phyloP scores from a whole-genome alignment of 148 eudicot genomes.

The Camellia japonica region DNA sequence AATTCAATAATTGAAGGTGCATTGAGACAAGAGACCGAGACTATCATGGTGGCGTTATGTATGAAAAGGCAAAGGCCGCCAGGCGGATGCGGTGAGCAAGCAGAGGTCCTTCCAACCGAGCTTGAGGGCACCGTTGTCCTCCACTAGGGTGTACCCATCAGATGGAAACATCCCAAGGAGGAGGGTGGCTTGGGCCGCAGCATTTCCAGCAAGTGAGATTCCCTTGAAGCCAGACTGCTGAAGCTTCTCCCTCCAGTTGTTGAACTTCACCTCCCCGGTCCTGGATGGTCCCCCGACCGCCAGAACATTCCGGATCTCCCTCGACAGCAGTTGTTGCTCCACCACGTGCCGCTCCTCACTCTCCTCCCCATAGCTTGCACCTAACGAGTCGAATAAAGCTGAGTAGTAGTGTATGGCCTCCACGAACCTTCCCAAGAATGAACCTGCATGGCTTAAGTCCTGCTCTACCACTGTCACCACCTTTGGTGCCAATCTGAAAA shows the following conservation, averaged over 20 bases:
- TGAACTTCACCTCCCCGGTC: conserved; percentile 41
- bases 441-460: conserved; percentile 84
- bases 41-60: too few relatives aligned
- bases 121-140: conserved; percentile 88
- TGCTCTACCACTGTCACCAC: conserved; percentile 97
- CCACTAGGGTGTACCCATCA: conserved; percentile 77
- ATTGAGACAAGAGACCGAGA: too few relatives aligned
- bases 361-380: conserved; percentile 91
- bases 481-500: conserved; percentile 80
- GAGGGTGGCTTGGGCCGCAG: conserved; percentile 89
- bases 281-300: conserved; percentile 85
- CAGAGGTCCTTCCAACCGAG: conserved; percentile 98
- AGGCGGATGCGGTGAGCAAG: conserved; percentile 92
- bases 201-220: conserved; percentile 82
- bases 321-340: conserved; percentile 86
- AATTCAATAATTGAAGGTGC: too few relatives aligned
- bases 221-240: conserved; percentile 78
- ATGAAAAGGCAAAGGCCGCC: conserved; percentile 32
- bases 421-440: conserved; percentile 85
- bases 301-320: conserved; percentile 81
- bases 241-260: conserved; percentile 88
- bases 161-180: conserved; percentile 93
- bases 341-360: conserved; percentile 91
- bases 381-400: conserved; percentile 86
- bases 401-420: conserved; percentile 99